Base-by-base conservation (phyloP, 1,284 basidiomycete genomes). In the Ganoderma meredithae region DNA sequence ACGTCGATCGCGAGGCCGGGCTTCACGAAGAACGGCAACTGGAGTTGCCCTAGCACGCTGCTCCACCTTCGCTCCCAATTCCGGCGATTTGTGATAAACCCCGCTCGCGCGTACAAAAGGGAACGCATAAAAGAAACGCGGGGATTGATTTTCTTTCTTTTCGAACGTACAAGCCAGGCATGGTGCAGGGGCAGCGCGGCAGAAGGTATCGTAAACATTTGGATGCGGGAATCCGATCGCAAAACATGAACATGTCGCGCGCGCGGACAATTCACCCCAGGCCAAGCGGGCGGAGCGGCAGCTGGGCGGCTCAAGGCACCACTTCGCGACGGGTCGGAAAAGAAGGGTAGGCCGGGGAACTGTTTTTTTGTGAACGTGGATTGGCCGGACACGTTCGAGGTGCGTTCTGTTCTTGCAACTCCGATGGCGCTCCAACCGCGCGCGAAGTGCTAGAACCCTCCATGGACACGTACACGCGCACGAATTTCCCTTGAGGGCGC, bases 371-470 rank as follows among this genome's bases (percentile, higher is more conserved):
- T 49, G 43, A n/a, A 22, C 59, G 19, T 43, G 64, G 55, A 53
- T 53, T 60, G 64, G 39, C 47, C 64, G 64, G 58, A 40, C 64
- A 65, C 64, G 58, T 64, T 64, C 43, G 44, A 60, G 56, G 59
- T 60, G 52, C 55, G 63, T 63, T 27, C 44, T 39, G 63, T 58
- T 33, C 44, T 39, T 53, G 47, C 64, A 60, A 47, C 64, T 60
- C 64, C 64, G 59, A 61, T 41, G 40, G 33, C 56, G n/a, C 39
- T 41, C 58, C 47, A 52, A 52, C 22, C 12, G 47, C 47, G 47
- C 47, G 47, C n/a, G n/a, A 40, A 7, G 58, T 41, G 58, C 39
- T 60, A 60, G 58, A 60, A 60, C 58, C 58, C 27, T 36, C 56
- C 36, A 25, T n/a, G 9, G 5, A 59, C 39, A 63, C 39, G 62